Evolutionary conservation across 176 grass and related monocot genomes (phyloP).

Genomic region (Juncus effusus): DNA sequence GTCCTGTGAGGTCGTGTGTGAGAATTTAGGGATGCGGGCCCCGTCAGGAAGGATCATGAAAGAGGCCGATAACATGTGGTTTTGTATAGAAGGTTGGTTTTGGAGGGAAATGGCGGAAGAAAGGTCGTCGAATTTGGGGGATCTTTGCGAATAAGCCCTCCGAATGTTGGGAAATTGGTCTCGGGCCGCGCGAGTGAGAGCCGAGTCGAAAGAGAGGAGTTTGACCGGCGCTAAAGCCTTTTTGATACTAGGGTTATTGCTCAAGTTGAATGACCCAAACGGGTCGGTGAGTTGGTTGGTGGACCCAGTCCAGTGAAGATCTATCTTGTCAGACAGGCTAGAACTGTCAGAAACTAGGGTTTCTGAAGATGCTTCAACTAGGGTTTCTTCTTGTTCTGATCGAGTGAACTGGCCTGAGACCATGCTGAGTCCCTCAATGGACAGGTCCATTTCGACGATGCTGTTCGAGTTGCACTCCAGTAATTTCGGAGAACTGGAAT

Average conservation of each 20-base stretch:
- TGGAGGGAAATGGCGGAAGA: slow-evolving; percentile 34
- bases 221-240: slow-evolving; percentile 51
- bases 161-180: slow-evolving; percentile 46
- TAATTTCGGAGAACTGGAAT: slow-evolving; percentile 31
- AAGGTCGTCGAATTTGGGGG: slow-evolving; percentile 43
- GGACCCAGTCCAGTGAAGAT: slow-evolving; percentile 84
- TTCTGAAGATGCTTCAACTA: slow-evolving; percentile 35
- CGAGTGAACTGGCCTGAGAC: slow-evolving; percentile 17
- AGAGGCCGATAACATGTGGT: slow-evolving; percentile 41
- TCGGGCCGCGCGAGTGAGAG: slow-evolving; percentile 33
- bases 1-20: slow-evolving; percentile 38
- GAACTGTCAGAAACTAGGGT: slow-evolving; percentile 45
- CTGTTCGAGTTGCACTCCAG: slow-evolving; percentile 34
- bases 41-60: slow-evolving; percentile 44
- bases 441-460: slow-evolving; percentile 39
- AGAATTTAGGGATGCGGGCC: slow-evolving; percentile 38
- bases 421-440: slow-evolving; percentile 40
- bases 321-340: slow-evolving; percentile 85
- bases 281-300: slow-evolving; percentile 38
- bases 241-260: slow-evolving; percentile 41
- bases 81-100: slow-evolving; percentile 21
- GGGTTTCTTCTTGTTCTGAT: slow-evolving; percentile 32
- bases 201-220: slow-evolving; percentile 84
- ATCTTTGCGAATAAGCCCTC: slow-evolving; percentile 84
- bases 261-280: slow-evolving; percentile 24